Evolutionary conservation across 257 asterid genomes (phyloP).

Genomic region (Lantana camara): DNA sequence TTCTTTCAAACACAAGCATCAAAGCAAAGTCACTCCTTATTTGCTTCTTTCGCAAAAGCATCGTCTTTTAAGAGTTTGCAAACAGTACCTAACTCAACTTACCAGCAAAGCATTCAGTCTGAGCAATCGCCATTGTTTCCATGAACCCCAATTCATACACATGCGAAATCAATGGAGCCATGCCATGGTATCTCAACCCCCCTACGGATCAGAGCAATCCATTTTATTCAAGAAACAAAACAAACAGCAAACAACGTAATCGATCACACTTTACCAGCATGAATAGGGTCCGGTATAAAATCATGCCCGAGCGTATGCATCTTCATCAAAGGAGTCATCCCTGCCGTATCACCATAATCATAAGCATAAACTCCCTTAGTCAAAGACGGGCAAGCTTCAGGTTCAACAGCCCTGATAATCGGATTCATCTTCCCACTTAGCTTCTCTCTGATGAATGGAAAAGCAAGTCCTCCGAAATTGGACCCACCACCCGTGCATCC

Average conservation of each 20-base stretch:
- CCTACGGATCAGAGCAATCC: constrained; percentile 41
- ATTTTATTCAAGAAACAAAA: no score
- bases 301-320: constrained; percentile 99
- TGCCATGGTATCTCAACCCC: constrained; percentile 93
- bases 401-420: constrained; percentile 76
- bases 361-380: constrained; percentile 91
- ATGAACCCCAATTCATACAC: constrained; percentile 73
- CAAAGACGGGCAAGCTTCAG: constrained; percentile 92
- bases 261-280: constrained; percentile 56
- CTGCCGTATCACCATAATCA: constrained; percentile 93
- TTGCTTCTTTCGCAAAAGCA: no score
- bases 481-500: constrained; percentile 97
- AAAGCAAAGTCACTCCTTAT: not conserved
- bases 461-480: constrained; percentile 89
- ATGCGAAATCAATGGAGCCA: constrained; percentile 94
- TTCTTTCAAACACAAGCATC: no score
- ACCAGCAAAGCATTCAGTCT: constrained; percentile 92
- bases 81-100: not conserved
- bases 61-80: no score
- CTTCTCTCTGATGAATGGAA: constrained; percentile 88
- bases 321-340: constrained; percentile 97
- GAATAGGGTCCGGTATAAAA: constrained; percentile 91
- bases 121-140: constrained; percentile 83
- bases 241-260: not conserved
- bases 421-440: constrained; percentile 77